These are phyloP conservation scores for Cadophora malorum DNA, from an alignment of 2,329 filamentous ascomycete genomes.

Conservation along the genomic window DNA sequence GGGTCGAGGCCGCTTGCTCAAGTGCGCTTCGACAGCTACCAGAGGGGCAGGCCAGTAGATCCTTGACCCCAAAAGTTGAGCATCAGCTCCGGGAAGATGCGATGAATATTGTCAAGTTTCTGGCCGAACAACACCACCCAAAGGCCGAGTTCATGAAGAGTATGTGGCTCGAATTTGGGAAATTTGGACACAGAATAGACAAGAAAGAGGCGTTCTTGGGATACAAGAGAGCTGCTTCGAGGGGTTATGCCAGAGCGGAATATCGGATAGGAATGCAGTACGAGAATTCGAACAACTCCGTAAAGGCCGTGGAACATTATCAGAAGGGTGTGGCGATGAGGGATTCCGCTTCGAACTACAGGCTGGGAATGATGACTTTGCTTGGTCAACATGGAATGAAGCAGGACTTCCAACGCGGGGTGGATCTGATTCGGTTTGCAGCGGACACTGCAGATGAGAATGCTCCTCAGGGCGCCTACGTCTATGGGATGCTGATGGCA, in stretches of 20 bases:
- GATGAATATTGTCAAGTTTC: constrained; percentile 87
- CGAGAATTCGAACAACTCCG: constrained; percentile 90
- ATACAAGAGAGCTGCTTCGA: constrained; percentile 84
- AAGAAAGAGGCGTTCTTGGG: constrained; percentile 92
- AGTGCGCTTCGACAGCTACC: constrained; percentile 59
- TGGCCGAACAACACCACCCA: constrained; percentile 90
- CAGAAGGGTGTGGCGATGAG: constrained; percentile 77
- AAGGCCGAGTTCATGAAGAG: constrained; percentile 93
- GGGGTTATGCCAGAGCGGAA: constrained; percentile 86
- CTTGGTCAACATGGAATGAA: constrained; percentile 90
- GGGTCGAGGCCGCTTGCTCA: constrained; percentile 83
- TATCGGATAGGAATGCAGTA: constrained; percentile 99
- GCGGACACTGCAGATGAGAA: constrained; percentile 93
- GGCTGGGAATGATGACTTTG: constrained; percentile 96
- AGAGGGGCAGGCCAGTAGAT: constrained; percentile 58
- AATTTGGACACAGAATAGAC: constrained; percentile 88
- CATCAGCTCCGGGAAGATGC: constrained; percentile 88
- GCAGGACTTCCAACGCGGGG: constrained; percentile 78
- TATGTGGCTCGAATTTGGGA: constrained; percentile 98
- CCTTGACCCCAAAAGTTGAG: constrained; percentile 84
- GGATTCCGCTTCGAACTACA: constrained; percentile 86
- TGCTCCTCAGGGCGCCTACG: constrained; percentile 93
- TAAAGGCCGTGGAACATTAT: constrained; percentile 92
- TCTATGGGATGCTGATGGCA: constrained; percentile 93
- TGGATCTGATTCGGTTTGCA: constrained; percentile 83